phyloP scores from a whole-genome alignment of 2,329 filamentous ascomycete genomes.

The Xylariaceae sp. region DNA sequence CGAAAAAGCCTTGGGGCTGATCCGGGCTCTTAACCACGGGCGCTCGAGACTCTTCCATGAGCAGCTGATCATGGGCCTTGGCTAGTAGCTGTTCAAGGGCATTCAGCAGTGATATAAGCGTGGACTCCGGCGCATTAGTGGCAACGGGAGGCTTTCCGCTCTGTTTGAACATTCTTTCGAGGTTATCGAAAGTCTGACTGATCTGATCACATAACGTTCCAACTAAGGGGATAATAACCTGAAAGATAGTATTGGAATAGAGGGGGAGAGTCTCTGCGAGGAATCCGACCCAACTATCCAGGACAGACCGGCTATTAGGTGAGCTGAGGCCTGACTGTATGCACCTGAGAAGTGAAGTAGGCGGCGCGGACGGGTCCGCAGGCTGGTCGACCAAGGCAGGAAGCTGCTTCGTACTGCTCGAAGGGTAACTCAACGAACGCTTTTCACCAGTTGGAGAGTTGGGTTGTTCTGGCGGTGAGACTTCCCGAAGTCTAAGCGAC shows the following conservation, averaged over 20 bases:
- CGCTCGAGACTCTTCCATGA: slow-evolving; percentile 67
- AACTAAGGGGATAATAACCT: slow-evolving; percentile 83
- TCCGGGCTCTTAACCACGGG: slow-evolving; percentile 71
- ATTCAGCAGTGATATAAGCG: slow-evolving; percentile 80
- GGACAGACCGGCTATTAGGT: slow-evolving; percentile 63
- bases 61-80: slow-evolving; percentile 74
- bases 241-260: slow-evolving; percentile 79
- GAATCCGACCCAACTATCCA: slow-evolving; percentile 90
- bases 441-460: slow-evolving; percentile 45
- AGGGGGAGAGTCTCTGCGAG: slow-evolving; percentile 77
- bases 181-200: slow-evolving; percentile 61
- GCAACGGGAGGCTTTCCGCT: slow-evolving; percentile 30
- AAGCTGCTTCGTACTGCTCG: slow-evolving; percentile 38
- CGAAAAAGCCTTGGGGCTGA: slow-evolving; percentile 81
- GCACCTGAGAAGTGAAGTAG: slow-evolving; percentile 71
- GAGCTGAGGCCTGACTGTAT: slow-evolving; percentile 77
- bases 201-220: slow-evolving; percentile 84
- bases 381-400: slow-evolving; percentile 31
- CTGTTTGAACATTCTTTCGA: slow-evolving; percentile 59
- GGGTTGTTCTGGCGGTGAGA: slow-evolving; percentile 37
- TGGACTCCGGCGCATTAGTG: slow-evolving; percentile 57
- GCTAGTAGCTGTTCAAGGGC: slow-evolving; percentile 88
- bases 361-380: slow-evolving; percentile 46
- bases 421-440: slow-evolving; percentile 40
- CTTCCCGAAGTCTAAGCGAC: slow-evolving; percentile 61